phyloP scores from a whole-genome alignment of 129 eudicot genomes.

The Scalesia atractyloides region DNA sequence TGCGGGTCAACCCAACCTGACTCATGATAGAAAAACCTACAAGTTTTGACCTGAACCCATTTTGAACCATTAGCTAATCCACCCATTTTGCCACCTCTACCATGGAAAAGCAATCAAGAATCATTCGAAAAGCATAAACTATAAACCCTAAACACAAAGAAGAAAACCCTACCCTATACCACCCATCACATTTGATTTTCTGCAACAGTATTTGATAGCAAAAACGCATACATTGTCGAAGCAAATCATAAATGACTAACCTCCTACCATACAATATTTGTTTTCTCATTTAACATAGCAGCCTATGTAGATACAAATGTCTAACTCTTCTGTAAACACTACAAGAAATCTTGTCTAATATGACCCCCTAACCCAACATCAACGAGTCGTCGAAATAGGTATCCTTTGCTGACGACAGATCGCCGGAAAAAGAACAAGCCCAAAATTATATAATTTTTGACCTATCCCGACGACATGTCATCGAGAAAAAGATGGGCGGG shows the following conservation, averaged over 20 bases:
- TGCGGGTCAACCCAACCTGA: not conserved
- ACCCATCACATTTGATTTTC: constrained; percentile 4
- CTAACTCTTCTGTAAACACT: not conserved
- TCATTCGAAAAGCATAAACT: not conserved
- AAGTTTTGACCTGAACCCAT: not conserved
- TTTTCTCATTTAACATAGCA: not conserved
- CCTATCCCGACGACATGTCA: no score
- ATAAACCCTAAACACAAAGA: no score
- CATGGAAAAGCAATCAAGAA: not conserved
- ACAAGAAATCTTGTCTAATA: no score
- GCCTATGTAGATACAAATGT: not conserved
- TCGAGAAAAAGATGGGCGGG: no score
- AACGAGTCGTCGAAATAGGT: no score
- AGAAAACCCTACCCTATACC: not conserved
- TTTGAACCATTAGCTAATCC: not conserved
- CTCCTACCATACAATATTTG: not conserved
- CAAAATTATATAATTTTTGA: no score
- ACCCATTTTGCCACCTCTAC: not conserved
- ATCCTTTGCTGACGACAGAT: no score
- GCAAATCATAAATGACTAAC: not conserved
- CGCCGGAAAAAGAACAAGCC: no score
- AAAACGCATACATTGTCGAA: not conserved
- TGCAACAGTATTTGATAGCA: not conserved
- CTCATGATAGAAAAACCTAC: not conserved
- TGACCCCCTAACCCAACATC: no score